These are phyloP conservation scores for Amanita pallidorosea DNA, from an alignment of 768 basidiomycete genomes.

Conservation along the genomic window DNA sequence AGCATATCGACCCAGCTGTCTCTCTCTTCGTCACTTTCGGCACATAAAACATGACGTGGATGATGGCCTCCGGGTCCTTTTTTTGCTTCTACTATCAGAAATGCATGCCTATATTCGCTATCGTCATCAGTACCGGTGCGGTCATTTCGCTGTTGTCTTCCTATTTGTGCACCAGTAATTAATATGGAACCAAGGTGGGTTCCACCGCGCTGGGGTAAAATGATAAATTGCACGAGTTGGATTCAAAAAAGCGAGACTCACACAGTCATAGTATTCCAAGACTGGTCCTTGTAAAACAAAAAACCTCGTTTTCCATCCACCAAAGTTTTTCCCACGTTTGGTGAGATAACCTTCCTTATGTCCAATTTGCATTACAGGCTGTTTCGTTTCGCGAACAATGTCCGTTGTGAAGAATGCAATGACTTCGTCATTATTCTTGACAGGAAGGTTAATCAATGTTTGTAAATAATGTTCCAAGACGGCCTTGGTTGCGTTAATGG, in stretches of 20 bases:
- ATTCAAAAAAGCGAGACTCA: constrained; percentile 32
- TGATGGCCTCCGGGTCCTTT: constrained; percentile 59
- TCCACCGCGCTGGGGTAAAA: constrained; percentile 60
- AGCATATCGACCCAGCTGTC: constrained; percentile 94
- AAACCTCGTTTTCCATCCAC: constrained; percentile 94
- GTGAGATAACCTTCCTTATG: constrained; percentile 95
- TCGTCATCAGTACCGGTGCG: constrained; percentile 61
- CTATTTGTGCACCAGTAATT: constrained; percentile 92
- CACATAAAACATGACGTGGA: constrained; percentile 87
- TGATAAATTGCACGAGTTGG: constrained; percentile 12
- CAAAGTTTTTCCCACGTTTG: constrained; percentile 95
- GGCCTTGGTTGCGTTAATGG: constrained; percentile 27
- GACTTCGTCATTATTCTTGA: constrained; percentile 83
- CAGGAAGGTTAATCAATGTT: constrained; percentile 66
- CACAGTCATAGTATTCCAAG: constrained; percentile 92
- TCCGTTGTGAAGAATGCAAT: constrained; percentile 91
- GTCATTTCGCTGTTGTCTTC: constrained; percentile 73
- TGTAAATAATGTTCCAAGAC: constrained; percentile 82
- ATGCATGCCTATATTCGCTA: constrained; percentile 93
- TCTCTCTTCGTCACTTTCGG: constrained; percentile 88
- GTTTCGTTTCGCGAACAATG: constrained; percentile 64
- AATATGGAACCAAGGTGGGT: constrained; percentile 82
- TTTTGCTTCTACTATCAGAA: constrained; percentile 89
- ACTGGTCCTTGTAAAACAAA: constrained; percentile 88
- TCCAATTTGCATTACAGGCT: constrained; percentile 68